These are phyloP conservation scores for Gracilariopsis chorda DNA, from an alignment of 23 red algal species.

Conservation along the genomic window DNA sequence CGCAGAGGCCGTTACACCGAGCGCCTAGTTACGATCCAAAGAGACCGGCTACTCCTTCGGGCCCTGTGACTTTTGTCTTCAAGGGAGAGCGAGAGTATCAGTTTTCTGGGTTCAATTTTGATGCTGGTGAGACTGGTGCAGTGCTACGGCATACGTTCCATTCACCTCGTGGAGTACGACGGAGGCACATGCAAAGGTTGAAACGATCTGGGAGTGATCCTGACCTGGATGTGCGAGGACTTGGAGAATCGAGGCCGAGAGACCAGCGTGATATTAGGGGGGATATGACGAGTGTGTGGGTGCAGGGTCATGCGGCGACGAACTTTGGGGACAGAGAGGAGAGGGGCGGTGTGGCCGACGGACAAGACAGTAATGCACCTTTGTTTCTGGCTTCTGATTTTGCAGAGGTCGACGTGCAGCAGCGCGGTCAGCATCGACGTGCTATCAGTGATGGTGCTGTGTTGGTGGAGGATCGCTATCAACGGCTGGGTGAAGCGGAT, in stretches of 20 bases:
- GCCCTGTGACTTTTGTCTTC: constrained; percentile 36
- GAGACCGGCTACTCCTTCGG: constrained; percentile 10
- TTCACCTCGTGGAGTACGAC: constrained; percentile 29
- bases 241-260: background rate
- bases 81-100: constrained; percentile 50
- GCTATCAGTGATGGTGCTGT: constrained; percentile 55
- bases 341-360: background rate
- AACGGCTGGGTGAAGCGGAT: constrained; percentile 21
- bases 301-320: constrained; percentile 2
- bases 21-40: constrained; percentile 55
- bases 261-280: background rate
- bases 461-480: constrained; percentile 42
- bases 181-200: constrained; percentile 34
- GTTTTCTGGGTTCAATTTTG: constrained; percentile 65
- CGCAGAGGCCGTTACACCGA: constrained; percentile 24
- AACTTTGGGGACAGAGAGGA: background rate
- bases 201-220: constrained; percentile 56
- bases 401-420: background rate
- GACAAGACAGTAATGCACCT: background rate
- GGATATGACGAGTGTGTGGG: constrained; percentile 16
- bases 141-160: constrained; percentile 52
- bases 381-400: background rate
- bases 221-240: constrained; percentile 47
- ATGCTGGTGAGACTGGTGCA: constrained; percentile 49
- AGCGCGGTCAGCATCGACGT: constrained; percentile 27